Conservation (phyloP, 169 alveolate species). For the Blepharisma undulans region DNA sequence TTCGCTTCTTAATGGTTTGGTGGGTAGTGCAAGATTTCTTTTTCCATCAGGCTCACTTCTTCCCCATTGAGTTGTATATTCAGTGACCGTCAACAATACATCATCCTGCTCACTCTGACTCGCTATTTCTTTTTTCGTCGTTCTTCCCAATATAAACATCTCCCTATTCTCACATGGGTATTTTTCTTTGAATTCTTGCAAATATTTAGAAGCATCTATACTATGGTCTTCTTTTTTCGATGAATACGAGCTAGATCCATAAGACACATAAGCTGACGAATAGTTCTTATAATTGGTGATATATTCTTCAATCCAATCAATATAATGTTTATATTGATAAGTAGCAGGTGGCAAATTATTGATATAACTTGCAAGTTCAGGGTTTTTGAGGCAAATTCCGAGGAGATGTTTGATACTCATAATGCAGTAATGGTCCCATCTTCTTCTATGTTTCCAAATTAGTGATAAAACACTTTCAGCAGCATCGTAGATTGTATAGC, state of each 20-base stretch:
- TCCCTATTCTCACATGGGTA: background rate
- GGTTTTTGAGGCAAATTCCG: background rate
- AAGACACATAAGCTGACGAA: background rate
- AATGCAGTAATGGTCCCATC: conserved; percentile 29
- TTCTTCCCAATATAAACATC: background rate
- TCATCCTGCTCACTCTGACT: background rate
- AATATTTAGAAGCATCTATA: background rate
- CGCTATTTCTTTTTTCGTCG: background rate
- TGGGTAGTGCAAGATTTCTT: conserved; percentile 21
- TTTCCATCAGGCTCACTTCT: conserved; percentile 30
- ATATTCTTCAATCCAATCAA: conserved; percentile 32
- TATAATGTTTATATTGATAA: conserved; percentile 8
- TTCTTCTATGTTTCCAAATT: conserved; percentile 14
- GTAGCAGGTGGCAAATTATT: conserved; percentile 33
- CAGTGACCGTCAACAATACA: background rate
- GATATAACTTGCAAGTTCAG: background rate
- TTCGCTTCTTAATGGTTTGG: background rate
- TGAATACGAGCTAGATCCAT: background rate
- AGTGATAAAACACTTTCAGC: conserved; percentile 14
- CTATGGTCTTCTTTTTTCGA: conserved; percentile 1
- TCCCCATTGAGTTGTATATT: background rate
- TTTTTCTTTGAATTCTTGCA: background rate
- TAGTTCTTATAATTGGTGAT: background rate
- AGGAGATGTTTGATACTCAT: conserved; percentile 20
- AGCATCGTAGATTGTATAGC: background rate